Conservation (phyloP, 352 stramenopile genomes). For the Globisporangium ultimum region DNA sequence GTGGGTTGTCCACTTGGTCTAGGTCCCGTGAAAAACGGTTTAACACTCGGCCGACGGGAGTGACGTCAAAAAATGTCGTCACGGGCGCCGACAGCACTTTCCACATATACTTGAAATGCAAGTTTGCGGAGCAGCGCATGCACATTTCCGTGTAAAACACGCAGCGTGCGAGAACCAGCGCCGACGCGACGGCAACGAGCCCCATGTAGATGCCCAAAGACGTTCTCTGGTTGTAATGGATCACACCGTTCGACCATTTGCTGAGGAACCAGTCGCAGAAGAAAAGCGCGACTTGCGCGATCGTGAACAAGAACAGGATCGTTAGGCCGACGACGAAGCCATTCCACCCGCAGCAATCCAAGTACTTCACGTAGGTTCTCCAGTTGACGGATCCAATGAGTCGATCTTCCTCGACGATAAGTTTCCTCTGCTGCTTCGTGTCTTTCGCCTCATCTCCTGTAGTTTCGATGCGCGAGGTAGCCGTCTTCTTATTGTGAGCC, state of each 20-base stretch:
- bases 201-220: slow-evolving; percentile 35
- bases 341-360: slow-evolving; percentile 44
- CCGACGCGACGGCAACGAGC: slow-evolving; percentile 25
- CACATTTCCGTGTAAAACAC: slow-evolving; percentile 47
- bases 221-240: slow-evolving; percentile 29
- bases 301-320: slow-evolving; percentile 31
- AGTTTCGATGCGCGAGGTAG: not conserved
- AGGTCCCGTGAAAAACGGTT: slow-evolving; percentile 39
- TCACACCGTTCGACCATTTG: slow-evolving; percentile 34
- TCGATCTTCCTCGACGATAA: slow-evolving; percentile 40
- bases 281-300: slow-evolving; percentile 42
- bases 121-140: slow-evolving; percentile 36
- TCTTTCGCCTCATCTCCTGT: slow-evolving; percentile 2
- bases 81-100: slow-evolving; percentile 20
- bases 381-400: slow-evolving; percentile 31
- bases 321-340: slow-evolving; percentile 22
- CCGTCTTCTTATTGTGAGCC: not conserved
- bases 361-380: slow-evolving; percentile 49
- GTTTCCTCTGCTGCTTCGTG: slow-evolving; percentile 20
- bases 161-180: slow-evolving; percentile 38
- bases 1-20: slow-evolving; percentile 39
- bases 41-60: slow-evolving; percentile 11
- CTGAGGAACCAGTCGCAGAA: slow-evolving; percentile 55
- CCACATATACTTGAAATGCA: slow-evolving; percentile 40
- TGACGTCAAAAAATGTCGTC: slow-evolving; percentile 18